Evolutionary conservation across 805 yeast species (phyloP).

Genomic region (Myxozyma vanderwaltii): DNA sequence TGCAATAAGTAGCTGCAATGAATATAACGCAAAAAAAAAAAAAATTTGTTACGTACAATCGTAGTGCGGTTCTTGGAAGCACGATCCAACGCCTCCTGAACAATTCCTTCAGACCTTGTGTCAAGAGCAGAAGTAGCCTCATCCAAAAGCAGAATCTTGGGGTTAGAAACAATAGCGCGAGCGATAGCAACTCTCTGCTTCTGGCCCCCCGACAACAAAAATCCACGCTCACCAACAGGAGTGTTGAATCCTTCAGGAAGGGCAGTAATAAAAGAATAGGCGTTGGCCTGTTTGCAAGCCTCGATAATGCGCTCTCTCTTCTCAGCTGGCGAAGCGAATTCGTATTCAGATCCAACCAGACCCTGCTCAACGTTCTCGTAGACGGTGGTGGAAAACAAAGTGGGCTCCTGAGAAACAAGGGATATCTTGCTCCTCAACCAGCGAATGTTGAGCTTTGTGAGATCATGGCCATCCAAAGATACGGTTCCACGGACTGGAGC

Average conservation of each 20-base stretch:
- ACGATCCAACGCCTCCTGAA: constrained; percentile 52
- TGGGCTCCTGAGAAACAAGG: constrained; percentile 96
- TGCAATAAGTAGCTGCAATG: constrained; percentile 43
- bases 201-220: constrained; percentile 68
- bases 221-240: constrained; percentile 56
- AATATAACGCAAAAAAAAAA: constrained; percentile 49
- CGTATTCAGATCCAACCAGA: constrained; percentile 44
- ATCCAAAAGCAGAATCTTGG: constrained; percentile 59
- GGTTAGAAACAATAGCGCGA: constrained; percentile 58
- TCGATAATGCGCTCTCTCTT: constrained; percentile 44
- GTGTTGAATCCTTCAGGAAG: constrained; percentile 57
- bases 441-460: constrained; percentile 68
- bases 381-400: constrained; percentile 83
- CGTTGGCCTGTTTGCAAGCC: constrained; percentile 58
- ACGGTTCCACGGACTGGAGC: constrained; percentile 75
- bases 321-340: constrained; percentile 43
- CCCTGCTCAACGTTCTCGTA: constrained; percentile 82
- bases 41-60: constrained; percentile 66
- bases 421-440: constrained; percentile 77
- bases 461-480: constrained; percentile 81
- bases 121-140: constrained; percentile 72
- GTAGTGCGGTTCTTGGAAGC: constrained; percentile 50
- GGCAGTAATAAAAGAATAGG: constrained; percentile 51
- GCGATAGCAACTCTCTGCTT: constrained; percentile 68
- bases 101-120: constrained; percentile 61